Conservation (phyloP, 768 basidiomycete genomes). For the Paxillus rubicundulus region DNA sequence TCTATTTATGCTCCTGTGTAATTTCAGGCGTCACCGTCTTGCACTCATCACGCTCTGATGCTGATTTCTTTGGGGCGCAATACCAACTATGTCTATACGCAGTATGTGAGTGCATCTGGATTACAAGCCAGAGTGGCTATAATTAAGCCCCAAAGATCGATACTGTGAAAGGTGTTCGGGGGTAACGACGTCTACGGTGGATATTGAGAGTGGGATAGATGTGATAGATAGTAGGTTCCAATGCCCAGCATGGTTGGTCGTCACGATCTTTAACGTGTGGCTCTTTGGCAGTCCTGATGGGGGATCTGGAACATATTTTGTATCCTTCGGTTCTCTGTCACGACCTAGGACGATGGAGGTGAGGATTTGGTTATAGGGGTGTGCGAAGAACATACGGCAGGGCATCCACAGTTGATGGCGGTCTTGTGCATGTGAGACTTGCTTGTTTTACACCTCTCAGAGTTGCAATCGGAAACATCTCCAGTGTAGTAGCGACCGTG, state of each 20-base stretch:
- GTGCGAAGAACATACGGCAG: constrained; percentile 17
- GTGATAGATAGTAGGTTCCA: not conserved
- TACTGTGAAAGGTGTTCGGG: not conserved
- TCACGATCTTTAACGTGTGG: constrained; percentile 8
- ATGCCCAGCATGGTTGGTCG: constrained; percentile 2
- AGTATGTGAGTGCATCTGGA: constrained; percentile 12
- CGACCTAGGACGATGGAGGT: constrained; percentile 20
- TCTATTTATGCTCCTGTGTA: not conserved
- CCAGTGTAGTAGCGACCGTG: constrained; percentile 39
- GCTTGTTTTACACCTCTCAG: constrained; percentile 33
- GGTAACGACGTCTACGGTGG: not conserved
- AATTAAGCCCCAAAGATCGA: not conserved
- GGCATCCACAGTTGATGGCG: constrained; percentile 33
- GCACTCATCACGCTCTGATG: not conserved
- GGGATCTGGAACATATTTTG: constrained; percentile 35
- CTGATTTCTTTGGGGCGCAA: constrained; percentile 3
- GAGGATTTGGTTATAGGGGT: constrained; percentile 12
- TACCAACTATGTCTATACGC: constrained; percentile 5
- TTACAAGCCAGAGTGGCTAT: constrained; percentile 3
- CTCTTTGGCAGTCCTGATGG: constrained; percentile 32
- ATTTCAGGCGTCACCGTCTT: not conserved
- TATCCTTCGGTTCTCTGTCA: constrained; percentile 36
- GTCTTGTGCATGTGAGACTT: constrained; percentile 35
- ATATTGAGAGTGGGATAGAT: not conserved
- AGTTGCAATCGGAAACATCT: constrained; percentile 30